These are phyloP conservation scores for Backusella circina DNA, from an alignment of 192 early-diverging fungal genomes.

Conservation along the genomic window DNA sequence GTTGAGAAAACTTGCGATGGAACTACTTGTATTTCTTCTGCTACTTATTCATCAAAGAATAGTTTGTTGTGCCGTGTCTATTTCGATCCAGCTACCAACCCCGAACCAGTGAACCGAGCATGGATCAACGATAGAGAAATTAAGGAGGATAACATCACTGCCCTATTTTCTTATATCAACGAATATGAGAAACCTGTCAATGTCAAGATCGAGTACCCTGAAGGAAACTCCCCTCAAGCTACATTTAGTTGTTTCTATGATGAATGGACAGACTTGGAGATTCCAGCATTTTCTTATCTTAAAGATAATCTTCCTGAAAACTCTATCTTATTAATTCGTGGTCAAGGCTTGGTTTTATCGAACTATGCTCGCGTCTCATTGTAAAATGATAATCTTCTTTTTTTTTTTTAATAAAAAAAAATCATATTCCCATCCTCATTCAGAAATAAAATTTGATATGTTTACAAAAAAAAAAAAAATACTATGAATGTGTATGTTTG, in stretches of 20 bases:
- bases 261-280: conserved; percentile 41
- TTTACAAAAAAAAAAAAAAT: background rate
- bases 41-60: conserved; percentile 31
- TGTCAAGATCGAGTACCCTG: conserved; percentile 15
- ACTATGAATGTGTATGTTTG: too few relatives aligned
- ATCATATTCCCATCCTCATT: background rate
- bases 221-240: conserved; percentile 4
- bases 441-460: background rate
- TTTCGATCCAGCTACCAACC: conserved; percentile 11
- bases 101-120: background rate
- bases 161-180: conserved; percentile 8
- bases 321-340: conserved; percentile 28
- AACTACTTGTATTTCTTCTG: conserved; percentile 18
- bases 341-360: conserved; percentile 16
- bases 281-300: conserved; percentile 42
- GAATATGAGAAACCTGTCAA: background rate
- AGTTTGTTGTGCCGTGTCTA: conserved; percentile 30
- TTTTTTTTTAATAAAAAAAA: background rate
- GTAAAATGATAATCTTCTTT: background rate
- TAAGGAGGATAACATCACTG: background rate
- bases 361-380: background rate
- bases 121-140: conserved; percentile 1
- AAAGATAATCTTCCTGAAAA: conserved; percentile 34
- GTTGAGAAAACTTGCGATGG: conserved; percentile 2
- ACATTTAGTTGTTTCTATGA: conserved; percentile 41